phyloP scores from a whole-genome alignment of 1,139 yeast genomes.

The Groenewaldozyma sp. region DNA sequence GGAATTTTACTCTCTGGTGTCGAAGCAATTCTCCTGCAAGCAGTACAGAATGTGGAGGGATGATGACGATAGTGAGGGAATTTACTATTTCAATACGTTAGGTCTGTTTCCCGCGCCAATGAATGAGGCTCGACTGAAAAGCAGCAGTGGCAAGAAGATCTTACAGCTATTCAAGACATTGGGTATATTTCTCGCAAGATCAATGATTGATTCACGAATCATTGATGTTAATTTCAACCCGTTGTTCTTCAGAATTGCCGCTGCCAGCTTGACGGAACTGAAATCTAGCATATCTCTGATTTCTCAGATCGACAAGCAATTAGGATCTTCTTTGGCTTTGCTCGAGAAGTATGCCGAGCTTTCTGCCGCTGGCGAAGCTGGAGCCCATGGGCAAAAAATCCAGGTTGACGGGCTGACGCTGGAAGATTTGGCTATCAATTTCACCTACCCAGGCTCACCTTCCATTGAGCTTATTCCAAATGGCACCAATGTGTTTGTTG shows the following conservation, averaged over 20 bases:
- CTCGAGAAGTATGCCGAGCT: slow-evolving; percentile 32
- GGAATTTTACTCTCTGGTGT: slow-evolving; percentile 80
- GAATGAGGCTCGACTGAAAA: slow-evolving; percentile 24
- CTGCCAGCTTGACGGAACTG: slow-evolving; percentile 5
- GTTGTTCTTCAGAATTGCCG: slow-evolving; percentile 43
- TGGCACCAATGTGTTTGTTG: slow-evolving; percentile 48
- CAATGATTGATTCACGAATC: slow-evolving; percentile 76
- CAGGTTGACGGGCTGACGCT: slow-evolving; percentile 37
- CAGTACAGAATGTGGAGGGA: slow-evolving; percentile 65
- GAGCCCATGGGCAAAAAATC: slow-evolving; percentile 19
- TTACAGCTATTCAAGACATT: slow-evolving; percentile 52
- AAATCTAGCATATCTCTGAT: slow-evolving; percentile 37
- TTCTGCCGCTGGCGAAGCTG: slow-evolving; percentile 15
- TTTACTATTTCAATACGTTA: slow-evolving; percentile 35
- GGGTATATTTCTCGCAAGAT: slow-evolving; percentile 81
- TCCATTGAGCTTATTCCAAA: slow-evolving; percentile 46
- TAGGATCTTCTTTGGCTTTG: slow-evolving; percentile 53
- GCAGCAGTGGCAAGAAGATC: slow-evolving; percentile 37
- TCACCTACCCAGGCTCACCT: slow-evolving; percentile 71
- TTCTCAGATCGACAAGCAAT: slow-evolving; percentile 42
- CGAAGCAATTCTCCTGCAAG: slow-evolving; percentile 58
- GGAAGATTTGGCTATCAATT: slow-evolving; percentile 50
- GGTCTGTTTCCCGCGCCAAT: slow-evolving; percentile 76
- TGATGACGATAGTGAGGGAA: slow-evolving; percentile 30
- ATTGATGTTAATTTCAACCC: slow-evolving; percentile 75